Percentiles rank a stretch among this genome's conserved stretches.
These are phyloP conservation scores for Myrmaecium sp. DNA, from an alignment of 2,329 filamentous ascomycete species.

Conservation along the genomic window DNA sequence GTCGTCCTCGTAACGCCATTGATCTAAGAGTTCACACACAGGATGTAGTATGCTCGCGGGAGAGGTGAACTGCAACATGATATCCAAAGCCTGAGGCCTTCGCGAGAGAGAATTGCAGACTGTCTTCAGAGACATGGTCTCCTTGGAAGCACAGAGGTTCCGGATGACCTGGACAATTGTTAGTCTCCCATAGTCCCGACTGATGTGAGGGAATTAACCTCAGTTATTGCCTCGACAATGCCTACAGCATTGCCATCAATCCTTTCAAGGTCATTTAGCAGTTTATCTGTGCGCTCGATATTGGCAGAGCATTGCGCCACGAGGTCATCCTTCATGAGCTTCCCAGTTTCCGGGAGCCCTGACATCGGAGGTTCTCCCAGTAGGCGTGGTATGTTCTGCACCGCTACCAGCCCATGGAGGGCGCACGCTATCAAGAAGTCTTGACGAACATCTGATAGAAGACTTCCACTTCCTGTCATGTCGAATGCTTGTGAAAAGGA, in stretches of 20 bases:
- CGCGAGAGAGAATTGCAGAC: constrained; percentile 58
- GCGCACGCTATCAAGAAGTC: constrained; percentile 85
- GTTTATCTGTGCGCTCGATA: constrained; percentile 54
- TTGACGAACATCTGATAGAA: constrained; percentile 51
- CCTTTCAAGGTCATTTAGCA: constrained; percentile 69
- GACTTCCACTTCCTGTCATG: constrained; percentile 34
- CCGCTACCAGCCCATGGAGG: constrained; percentile 67
- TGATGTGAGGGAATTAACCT: constrained; percentile 12
- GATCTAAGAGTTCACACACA: constrained; percentile 57
- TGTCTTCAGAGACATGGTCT: constrained; percentile 64
- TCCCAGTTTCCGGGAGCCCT: constrained; percentile 54
- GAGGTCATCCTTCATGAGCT: constrained; percentile 61
- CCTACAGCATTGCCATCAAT: constrained; percentile 87
- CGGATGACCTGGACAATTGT: constrained; percentile 39
- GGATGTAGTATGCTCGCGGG: constrained; percentile 53
- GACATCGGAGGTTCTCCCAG: constrained; percentile 74
- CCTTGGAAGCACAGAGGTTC: constrained; percentile 52
- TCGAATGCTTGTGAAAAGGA: constrained; percentile 48
- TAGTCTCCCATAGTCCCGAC: too few species aligned
- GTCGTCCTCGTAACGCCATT: constrained; percentile 69
- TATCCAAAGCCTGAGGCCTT: constrained; percentile 54
- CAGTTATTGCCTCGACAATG: constrained; percentile 50
- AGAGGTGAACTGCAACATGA: constrained; percentile 60
- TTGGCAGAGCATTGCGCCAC: constrained; percentile 64
- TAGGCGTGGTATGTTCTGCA: constrained; percentile 60